These are phyloP conservation scores for Cercospora sojina DNA, from an alignment of 2,329 filamentous ascomycete species.

Conservation along the genomic window DNA sequence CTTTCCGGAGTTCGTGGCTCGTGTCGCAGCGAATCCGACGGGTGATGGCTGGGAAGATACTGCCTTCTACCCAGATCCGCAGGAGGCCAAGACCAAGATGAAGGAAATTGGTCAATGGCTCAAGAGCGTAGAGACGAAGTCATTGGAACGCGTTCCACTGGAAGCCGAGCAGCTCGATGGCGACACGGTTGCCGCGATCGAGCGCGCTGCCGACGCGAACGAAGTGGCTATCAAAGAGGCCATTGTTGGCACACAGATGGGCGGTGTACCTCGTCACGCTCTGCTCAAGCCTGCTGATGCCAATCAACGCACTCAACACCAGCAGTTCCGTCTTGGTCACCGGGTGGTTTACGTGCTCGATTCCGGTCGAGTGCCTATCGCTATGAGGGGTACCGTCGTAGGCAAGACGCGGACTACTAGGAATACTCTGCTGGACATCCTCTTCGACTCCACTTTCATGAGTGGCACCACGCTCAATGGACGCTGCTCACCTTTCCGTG, in stretches of 20 bases:
- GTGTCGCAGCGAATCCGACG: conserved; percentile 79
- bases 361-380: conserved; percentile 92
- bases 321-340: conserved; percentile 81
- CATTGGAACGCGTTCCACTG: conserved; percentile 90
- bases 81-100: conserved; percentile 72
- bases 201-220: conserved; percentile 68
- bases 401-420: conserved; percentile 87
- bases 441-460: conserved; percentile 96
- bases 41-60: conserved; percentile 80
- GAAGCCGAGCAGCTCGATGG: conserved; percentile 97
- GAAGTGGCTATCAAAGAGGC: conserved; percentile 49
- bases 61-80: conserved; percentile 76
- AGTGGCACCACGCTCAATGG: conserved; percentile 89
- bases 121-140: conserved; percentile 85
- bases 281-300: conserved; percentile 92
- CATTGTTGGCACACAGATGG: conserved; percentile 66
- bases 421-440: conserved; percentile 78
- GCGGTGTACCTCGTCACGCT: conserved; percentile 79
- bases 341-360: conserved; percentile 90
- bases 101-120: conserved; percentile 95
- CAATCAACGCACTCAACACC: conserved; percentile 85
- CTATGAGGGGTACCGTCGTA: conserved; percentile 86
- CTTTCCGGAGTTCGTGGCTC: conserved; percentile 93
- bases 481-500: conserved; percentile 87
- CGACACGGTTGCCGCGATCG: conserved; percentile 77